Evolutionary conservation across 1,284 basidiomycete species (phyloP).

Genomic region (Puccinia triticina): DNA sequence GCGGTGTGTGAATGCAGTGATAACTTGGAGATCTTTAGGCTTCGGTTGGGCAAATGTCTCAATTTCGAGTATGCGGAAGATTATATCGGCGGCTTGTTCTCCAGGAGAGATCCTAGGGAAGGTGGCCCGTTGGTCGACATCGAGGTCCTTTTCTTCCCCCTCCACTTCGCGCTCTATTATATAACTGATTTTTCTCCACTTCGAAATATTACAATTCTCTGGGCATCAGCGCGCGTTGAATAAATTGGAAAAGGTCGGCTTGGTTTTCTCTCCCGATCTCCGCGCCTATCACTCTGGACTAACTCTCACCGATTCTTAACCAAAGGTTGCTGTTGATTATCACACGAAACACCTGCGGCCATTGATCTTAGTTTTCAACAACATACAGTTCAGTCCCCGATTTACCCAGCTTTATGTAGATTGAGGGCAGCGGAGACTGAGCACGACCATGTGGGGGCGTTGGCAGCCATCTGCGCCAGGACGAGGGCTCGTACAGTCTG

Average conservation of each 20-base stretch:
- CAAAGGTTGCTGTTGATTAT: slow-evolving; percentile 48
- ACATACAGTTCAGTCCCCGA: slow-evolving; percentile 45
- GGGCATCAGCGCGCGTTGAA: slow-evolving; percentile 48
- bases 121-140: slow-evolving; percentile 50
- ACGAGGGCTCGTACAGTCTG: slow-evolving; percentile 46
- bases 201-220: no score
- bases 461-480: slow-evolving; percentile 34
- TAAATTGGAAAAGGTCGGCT: slow-evolving; percentile 49
- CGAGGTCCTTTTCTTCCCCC: slow-evolving; percentile 45
- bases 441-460: background rate
- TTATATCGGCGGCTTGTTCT: slow-evolving; percentile 50
- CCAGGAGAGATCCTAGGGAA: slow-evolving; percentile 47
- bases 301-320: background rate
- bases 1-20: slow-evolving; percentile 52
- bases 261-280: background rate
- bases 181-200: background rate
- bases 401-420: background rate
- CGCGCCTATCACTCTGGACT: background rate
- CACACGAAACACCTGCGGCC: slow-evolving; percentile 33
- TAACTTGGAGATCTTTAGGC: slow-evolving; percentile 48
- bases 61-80: slow-evolving; percentile 51
- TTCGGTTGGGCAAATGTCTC: slow-evolving; percentile 45
- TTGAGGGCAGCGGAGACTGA: background rate
- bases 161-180: no score
- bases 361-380: slow-evolving; percentile 46